Evolutionary conservation across 192 early-diverging fungal species (phyloP).

Genomic region (Coemansia sp.): DNA sequence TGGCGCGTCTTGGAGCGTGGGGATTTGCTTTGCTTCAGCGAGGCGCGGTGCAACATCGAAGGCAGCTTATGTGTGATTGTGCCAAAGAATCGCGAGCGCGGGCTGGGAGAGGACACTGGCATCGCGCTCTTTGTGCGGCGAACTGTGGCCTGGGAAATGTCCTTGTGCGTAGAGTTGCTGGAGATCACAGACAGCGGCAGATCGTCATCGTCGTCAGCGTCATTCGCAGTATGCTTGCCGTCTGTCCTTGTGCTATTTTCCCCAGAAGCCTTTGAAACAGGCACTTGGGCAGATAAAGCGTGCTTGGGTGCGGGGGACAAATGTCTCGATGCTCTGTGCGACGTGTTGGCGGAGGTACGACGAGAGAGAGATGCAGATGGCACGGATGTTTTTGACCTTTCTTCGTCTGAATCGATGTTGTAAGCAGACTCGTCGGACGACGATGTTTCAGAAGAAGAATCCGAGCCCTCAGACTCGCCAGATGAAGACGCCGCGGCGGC

Average conservation of each 20-base stretch:
- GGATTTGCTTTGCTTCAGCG: conserved; percentile 4
- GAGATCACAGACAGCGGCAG: conserved; percentile 47
- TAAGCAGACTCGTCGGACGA: conserved; percentile 34
- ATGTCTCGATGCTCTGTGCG: background rate
- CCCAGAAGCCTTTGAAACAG: background rate
- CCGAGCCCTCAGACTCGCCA: background rate
- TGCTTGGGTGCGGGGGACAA: background rate
- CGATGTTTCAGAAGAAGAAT: conserved; percentile 8
- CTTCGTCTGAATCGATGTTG: conserved; percentile 22
- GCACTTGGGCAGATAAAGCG: background rate
- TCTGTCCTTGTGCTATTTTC: background rate
- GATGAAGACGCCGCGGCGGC: conserved; percentile 7
- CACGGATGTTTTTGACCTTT: background rate
- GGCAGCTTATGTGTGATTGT: background rate
- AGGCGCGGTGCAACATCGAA: background rate
- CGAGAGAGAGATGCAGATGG: conserved; percentile 15
- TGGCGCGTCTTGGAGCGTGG: background rate
- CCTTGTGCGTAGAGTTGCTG: conserved; percentile 23
- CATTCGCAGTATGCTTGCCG: conserved; percentile 8
- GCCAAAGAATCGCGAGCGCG: conserved; percentile 9
- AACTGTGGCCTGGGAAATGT: conserved; percentile 14
- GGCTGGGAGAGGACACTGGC: conserved; percentile 15
- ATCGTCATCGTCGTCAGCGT: conserved; percentile 35
- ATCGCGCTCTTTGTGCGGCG: conserved; percentile 42
- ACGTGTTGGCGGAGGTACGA: background rate